Conservation (phyloP, 495 filamentous ascomycete species). For the Melanomma pulvis-pyrius region DNA sequence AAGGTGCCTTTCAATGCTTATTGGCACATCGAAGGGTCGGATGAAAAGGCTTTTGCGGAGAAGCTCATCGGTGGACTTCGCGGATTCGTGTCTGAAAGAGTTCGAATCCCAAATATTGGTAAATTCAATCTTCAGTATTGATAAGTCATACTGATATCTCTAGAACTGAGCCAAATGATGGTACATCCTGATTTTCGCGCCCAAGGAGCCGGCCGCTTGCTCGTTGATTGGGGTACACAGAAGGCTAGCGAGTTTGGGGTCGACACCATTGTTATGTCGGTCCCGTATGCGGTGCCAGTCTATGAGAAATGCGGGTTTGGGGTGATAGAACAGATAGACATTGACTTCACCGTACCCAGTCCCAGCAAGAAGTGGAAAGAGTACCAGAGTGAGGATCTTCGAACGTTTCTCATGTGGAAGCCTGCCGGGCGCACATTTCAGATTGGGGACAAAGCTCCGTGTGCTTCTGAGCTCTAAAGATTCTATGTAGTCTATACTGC, state of each 20-base stretch:
- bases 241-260: not conserved
- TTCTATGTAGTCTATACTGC: no score
- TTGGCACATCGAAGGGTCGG: slow-evolving; percentile 4
- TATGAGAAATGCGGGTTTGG: slow-evolving; percentile 7
- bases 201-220: not conserved
- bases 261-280: not conserved
- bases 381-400: slow-evolving; percentile 1
- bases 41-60: slow-evolving; percentile 3
- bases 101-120: not conserved
- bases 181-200: not conserved
- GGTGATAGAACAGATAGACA: not conserved
- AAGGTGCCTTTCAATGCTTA: not conserved
- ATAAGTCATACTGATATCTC: not conserved
- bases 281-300: not conserved
- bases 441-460: not conserved
- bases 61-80: not conserved
- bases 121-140: not conserved
- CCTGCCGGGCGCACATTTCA: not conserved
- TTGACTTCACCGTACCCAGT: not conserved
- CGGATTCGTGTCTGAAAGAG: not conserved
- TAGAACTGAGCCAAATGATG: slow-evolving; percentile 3
- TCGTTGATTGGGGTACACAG: not conserved
- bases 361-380: slow-evolving; percentile 5
- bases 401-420: not conserved
- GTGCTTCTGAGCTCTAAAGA: no score